A percentile compares a stretch with the other conserved stretches of the same genome.
Evolutionary conservation across 75 land plant genomes (phyloP).

Genomic region (Sequoiadendron giganteum): DNA sequence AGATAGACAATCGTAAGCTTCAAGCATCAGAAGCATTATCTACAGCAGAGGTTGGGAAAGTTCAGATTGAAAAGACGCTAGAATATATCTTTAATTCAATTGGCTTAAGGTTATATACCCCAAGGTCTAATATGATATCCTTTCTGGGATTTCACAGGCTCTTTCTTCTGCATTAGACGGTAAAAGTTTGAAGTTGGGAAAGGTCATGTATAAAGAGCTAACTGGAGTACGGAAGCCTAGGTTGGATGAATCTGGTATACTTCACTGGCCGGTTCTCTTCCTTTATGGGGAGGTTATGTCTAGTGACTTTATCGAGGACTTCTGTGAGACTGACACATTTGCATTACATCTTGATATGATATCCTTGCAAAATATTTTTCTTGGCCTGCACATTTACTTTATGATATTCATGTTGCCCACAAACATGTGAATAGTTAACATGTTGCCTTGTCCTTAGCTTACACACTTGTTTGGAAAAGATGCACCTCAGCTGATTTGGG

Average conservation of each 20-base stretch:
- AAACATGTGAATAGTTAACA: background rate
- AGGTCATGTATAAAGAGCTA: conserved; percentile 65
- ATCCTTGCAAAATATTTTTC: conserved; percentile 48
- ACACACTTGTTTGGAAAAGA: conserved; percentile 79
- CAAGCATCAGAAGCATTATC: conserved; percentile 39
- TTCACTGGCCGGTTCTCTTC: conserved; percentile 98
- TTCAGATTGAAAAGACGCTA: background rate
- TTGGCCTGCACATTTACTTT: background rate
- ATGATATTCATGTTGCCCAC: background rate
- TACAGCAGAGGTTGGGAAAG: conserved; percentile 58
- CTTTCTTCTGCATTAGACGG: conserved; percentile 54
- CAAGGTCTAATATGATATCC: background rate
- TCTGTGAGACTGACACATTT: conserved; percentile 83
- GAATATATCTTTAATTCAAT: background rate
- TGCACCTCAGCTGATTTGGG: conserved; percentile 75
- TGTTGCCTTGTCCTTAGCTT: conserved; percentile 37
- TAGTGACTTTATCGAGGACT: conserved; percentile 94
- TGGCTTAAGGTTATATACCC: background rate
- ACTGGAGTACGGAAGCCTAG: conserved; percentile 71
- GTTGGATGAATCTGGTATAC: conserved; percentile 67
- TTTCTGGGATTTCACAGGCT: conserved; percentile 36
- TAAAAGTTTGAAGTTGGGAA: conserved; percentile 71
- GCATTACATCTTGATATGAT: conserved; percentile 83
- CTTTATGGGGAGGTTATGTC: conserved; percentile 94
- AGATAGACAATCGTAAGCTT: conserved; percentile 36